Evolutionary conservation across 2,329 filamentous ascomycete species (phyloP), one percentile per base, ranked within the genome.

Genomic region (Podosphaera leucotricha): DNA sequence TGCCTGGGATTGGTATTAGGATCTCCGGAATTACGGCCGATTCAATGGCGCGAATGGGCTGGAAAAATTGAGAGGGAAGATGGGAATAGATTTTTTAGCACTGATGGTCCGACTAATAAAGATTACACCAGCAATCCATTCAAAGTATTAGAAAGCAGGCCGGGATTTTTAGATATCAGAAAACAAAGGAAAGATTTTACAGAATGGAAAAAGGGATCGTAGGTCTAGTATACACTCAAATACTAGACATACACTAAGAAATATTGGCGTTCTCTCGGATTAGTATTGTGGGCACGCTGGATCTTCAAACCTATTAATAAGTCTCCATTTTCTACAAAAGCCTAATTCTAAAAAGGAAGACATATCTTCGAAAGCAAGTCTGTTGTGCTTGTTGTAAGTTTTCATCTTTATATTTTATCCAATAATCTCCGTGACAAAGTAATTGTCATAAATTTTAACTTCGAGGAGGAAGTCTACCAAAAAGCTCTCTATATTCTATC

Each of bases 141-240:
- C 60, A 68, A 66, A 42, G 67, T 72, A 39, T 61, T 94, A 47
- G 87, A 95, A 62, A 77, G 81, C 47, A 67, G 90, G 52, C 74
- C 77, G 40, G 78, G 83, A 1, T 98, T 95, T 55, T 71, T 84
- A 63, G 83, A 98, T 63, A 82, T 95, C 49, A 76, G 84, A 60
- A 80, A 75, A 59, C 70, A 85, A 62, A 71, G 80, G 56, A 75
- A 69, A 57, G 80, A 86, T 47, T 93, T 92, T 65, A 70, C 73
- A 15, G 69, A 77, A 49, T 92, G 82, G 83, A 70, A 75, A 28
- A 68, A 68, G 55, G 57, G 55, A 45, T 55, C 55, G 38, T 19
- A n/a, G 47, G 37, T 20, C 15, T 33, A 33, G 28, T n/a, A 33
- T 33, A n/a, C 28, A 33, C 8, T 13, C 15, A 33, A 33, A 11